phyloP scores from a whole-genome alignment of 306 rosid genomes.

The Lathyrus aphaca region DNA sequence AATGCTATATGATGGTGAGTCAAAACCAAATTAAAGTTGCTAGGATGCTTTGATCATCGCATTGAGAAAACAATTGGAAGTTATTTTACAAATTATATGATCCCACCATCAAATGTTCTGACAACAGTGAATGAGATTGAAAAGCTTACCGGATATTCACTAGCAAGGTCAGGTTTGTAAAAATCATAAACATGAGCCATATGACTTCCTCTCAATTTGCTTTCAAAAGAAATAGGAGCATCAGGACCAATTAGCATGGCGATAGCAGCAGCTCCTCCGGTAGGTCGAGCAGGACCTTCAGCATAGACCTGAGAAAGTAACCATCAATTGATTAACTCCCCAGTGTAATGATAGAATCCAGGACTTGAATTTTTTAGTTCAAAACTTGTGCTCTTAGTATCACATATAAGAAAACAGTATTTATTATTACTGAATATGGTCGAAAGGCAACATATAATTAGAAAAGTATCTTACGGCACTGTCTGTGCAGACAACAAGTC shows the following conservation, averaged over 20 bases:
- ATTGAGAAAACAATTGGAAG: not conserved
- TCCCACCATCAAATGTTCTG: conserved; percentile 9
- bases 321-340: conserved; percentile 19
- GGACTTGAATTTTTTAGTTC: conserved; percentile 15
- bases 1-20: conserved; percentile 23
- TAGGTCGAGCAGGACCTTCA: conserved; percentile 99
- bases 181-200: conserved; percentile 96
- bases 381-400: conserved; percentile 5
- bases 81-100: conserved; percentile 1
- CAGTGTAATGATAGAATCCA: conserved; percentile 7
- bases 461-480: conserved; percentile 74
- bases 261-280: conserved; percentile 99
- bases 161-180: conserved; percentile 96
- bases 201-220: conserved; percentile 92
- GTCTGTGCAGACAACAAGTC: conserved; percentile 96
- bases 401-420: conserved; percentile 21
- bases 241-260: conserved; percentile 93
- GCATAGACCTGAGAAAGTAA: conserved; percentile 83
- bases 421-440: conserved; percentile 18
- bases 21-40: conserved; percentile 16
- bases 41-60: conserved; percentile 7
- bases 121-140: conserved; percentile 16
- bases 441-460: conserved; percentile 30
- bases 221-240: conserved; percentile 91
- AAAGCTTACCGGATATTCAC: conserved; percentile 93